Evolutionary conservation across 2,329 filamentous ascomycete species (phyloP).

Genomic region (Microdochium trichocladiopsis): DNA sequence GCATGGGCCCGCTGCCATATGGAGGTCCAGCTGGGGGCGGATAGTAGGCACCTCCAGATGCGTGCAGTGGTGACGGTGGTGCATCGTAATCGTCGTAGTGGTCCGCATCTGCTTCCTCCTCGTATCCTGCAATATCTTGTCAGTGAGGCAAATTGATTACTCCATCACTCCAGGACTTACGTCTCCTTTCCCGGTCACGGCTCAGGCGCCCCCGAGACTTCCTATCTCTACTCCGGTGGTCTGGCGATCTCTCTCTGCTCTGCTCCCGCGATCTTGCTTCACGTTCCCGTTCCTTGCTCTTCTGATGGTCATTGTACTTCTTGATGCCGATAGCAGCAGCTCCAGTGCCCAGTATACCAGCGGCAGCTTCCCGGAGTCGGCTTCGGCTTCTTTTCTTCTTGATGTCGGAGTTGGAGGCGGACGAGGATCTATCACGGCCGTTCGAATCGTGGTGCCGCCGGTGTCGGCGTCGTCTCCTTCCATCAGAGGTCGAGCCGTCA

Average conservation of each 20-base stretch:
- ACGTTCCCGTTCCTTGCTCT: slow-evolving; percentile 24
- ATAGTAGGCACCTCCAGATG: slow-evolving; percentile 19
- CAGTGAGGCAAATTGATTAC: slow-evolving; percentile 5
- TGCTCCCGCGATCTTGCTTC: slow-evolving; percentile 15
- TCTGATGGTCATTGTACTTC: slow-evolving; percentile 44
- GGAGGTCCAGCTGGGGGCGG: slow-evolving; percentile 10
- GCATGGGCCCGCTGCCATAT: not conserved
- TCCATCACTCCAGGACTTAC: slow-evolving; percentile 12
- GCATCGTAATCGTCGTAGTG: slow-evolving; percentile 14
- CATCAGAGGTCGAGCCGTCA: slow-evolving; percentile 37
- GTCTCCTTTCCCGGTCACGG: slow-evolving; percentile 26
- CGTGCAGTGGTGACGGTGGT: slow-evolving; percentile 18
- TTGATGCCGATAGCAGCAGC: slow-evolving; percentile 58
- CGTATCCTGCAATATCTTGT: slow-evolving; percentile 16
- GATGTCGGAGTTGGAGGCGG: slow-evolving; percentile 23
- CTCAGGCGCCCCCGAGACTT: slow-evolving; percentile 20
- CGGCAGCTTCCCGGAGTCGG: slow-evolving; percentile 45
- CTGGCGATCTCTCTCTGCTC: slow-evolving; percentile 27
- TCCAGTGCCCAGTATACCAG: slow-evolving; percentile 46
- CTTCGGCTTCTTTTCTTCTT: slow-evolving; percentile 46
- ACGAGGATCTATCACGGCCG: slow-evolving; percentile 12
- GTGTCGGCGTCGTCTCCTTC: slow-evolving; percentile 28
- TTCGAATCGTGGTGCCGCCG: slow-evolving; percentile 25
- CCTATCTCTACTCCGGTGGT: slow-evolving; percentile 14
- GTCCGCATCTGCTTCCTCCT: slow-evolving; percentile 15